Percentiles rank a stretch among this genome's conserved stretches.
Conservation (phyloP, 306 rosid species). For the Hippophae rhamnoides region DNA sequence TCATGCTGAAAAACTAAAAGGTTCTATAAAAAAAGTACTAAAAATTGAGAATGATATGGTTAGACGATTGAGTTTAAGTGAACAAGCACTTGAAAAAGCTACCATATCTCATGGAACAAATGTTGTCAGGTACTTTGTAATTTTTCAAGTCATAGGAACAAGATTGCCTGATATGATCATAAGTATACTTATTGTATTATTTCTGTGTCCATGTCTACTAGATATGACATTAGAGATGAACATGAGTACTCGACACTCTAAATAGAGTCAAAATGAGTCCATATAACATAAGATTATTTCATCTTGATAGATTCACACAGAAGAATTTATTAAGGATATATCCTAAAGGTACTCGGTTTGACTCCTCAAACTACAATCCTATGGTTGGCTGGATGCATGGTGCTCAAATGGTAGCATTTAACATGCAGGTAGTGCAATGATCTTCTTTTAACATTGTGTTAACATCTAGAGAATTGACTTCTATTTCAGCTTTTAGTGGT, state of each 20-base stretch:
- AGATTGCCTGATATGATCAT: too few relatives aligned
- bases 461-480: neutral
- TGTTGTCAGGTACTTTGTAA: slow-evolving; percentile 38
- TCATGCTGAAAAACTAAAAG: slow-evolving; percentile 58
- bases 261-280: too few relatives aligned
- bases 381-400: slow-evolving; percentile 54
- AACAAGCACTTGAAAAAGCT: slow-evolving; percentile 57
- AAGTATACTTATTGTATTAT: neutral
- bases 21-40: slow-evolving; percentile 43
- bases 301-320: slow-evolving; percentile 50
- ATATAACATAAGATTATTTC: too few relatives aligned
- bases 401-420: slow-evolving; percentile 61
- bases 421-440: slow-evolving; percentile 43
- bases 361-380: slow-evolving; percentile 63
- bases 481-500: neutral
- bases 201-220: neutral
- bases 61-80: slow-evolving; percentile 70
- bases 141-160: neutral
- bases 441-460: neutral
- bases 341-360: slow-evolving; percentile 49
- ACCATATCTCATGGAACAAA: slow-evolving; percentile 38
- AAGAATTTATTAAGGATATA: slow-evolving; percentile 53
- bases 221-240: too few relatives aligned
- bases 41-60: slow-evolving; percentile 45
- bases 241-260: too few relatives aligned